These are phyloP conservation scores for Xylaria sp. DNA, from an alignment of 2,329 filamentous ascomycete species.

Conservation along the genomic window DNA sequence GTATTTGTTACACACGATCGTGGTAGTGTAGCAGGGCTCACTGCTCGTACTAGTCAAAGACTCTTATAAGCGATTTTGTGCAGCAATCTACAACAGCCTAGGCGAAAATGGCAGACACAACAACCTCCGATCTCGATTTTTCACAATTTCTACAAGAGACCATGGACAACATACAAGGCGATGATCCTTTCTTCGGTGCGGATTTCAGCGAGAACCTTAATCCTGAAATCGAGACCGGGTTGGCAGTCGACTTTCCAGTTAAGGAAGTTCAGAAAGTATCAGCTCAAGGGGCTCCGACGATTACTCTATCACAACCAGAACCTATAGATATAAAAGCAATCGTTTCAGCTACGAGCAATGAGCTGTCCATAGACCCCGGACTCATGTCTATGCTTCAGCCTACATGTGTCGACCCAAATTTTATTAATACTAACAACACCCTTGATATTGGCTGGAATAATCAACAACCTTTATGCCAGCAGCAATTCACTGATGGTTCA, in stretches of 20 bases:
- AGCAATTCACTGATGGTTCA: background rate
- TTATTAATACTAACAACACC: background rate
- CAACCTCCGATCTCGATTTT: background rate
- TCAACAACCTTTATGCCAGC: background rate
- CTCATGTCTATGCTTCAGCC: background rate
- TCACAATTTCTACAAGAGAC: background rate
- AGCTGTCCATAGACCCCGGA: background rate
- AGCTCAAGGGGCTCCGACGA: background rate
- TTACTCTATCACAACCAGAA: background rate
- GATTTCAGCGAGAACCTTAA: slow-evolving; percentile 17
- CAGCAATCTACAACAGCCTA: background rate
- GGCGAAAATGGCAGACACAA: slow-evolving; percentile 15
- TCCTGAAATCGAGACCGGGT: slow-evolving; percentile 13
- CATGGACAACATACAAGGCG: background rate
- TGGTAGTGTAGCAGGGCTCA: slow-evolving; percentile 21
- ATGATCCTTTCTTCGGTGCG: slow-evolving; percentile 9
- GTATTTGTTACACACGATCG: slow-evolving; percentile 15
- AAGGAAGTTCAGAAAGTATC: background rate
- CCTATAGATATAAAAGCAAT: background rate
- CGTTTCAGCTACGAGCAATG: background rate
- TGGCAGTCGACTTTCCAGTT: slow-evolving; percentile 17
- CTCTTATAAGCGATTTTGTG: slow-evolving; percentile 2
- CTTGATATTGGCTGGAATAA: background rate
- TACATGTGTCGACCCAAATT: background rate
- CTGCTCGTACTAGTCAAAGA: slow-evolving; percentile 7